A percentile compares a stretch with the other conserved stretches of the same genome.
Conservation (phyloP, 75 land plant genomes). For the Ceratopteris richardii region DNA sequence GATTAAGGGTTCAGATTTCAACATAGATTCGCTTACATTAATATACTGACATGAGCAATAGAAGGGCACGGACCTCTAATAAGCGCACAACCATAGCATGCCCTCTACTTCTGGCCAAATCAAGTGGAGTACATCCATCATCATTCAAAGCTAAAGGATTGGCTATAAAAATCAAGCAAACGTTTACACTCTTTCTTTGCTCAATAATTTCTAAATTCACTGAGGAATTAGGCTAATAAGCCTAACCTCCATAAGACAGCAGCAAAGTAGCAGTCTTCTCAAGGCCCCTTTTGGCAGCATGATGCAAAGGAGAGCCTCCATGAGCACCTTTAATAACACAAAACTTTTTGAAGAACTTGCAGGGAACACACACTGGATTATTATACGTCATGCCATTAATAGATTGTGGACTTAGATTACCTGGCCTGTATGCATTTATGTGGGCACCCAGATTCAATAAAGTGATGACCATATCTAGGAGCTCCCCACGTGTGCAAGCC, state of each 20-base stretch:
- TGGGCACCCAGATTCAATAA: constrained; percentile 81
- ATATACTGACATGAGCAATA: no score
- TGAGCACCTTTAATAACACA: constrained; percentile 41
- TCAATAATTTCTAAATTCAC: background rate
- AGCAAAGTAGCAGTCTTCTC: constrained; percentile 64
- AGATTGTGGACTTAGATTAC: constrained; percentile 18
- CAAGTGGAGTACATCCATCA: constrained; percentile 73
- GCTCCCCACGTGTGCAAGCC: constrained; percentile 65
- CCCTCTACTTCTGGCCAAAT: constrained; percentile 71
- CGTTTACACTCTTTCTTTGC: no score
- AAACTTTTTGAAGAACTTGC: no score
- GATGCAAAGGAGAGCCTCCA: constrained; percentile 88
- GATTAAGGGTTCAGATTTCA: no score
- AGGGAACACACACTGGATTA: background rate
- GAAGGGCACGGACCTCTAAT: constrained; percentile 63
- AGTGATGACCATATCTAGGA: constrained; percentile 51
- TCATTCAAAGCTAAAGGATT: constrained; percentile 76
- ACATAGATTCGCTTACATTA: no score
- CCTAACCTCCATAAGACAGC: constrained; percentile 82
- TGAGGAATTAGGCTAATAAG: background rate
- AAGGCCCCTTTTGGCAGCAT: constrained; percentile 91
- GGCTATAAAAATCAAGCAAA: constrained; percentile 42
- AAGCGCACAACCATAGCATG: constrained; percentile 65
- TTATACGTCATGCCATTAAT: background rate
- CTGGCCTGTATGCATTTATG: constrained; percentile 77